Evolutionary conservation across 352 stramenopile genomes (phyloP).

Genomic region (Pythium insidiosum): DNA sequence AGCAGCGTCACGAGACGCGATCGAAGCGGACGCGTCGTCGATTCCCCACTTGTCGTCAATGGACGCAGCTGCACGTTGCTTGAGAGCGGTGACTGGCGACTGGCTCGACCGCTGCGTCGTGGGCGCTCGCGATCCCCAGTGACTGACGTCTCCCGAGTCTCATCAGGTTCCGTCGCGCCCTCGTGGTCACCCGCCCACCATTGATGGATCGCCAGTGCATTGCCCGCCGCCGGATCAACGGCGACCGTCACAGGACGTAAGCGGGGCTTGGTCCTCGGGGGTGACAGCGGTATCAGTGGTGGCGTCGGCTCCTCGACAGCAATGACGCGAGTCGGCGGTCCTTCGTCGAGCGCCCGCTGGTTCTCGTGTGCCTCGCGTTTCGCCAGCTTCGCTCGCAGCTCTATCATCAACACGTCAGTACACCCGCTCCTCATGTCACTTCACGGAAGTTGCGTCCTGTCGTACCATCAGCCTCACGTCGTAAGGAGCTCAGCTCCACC

Average conservation of each 20-base stretch:
- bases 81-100: neutral
- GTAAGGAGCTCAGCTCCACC: conserved; percentile 20
- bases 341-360: no score
- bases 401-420: no score
- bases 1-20: conserved; percentile 51
- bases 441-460: no score
- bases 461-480: conserved; percentile 5
- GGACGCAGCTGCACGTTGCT: neutral
- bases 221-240: neutral
- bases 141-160: no score
- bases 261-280: conserved; percentile 11
- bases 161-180: no score
- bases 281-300: neutral
- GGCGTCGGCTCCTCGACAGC: neutral
- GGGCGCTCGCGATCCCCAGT: no score
- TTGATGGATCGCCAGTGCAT: conserved; percentile 31
- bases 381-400: no score
- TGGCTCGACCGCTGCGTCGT: neutral
- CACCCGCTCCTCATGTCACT: no score
- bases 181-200: conserved; percentile 41
- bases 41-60: conserved; percentile 6
- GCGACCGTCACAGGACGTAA: conserved; percentile 17
- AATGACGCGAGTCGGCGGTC: neutral
- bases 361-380: no score
- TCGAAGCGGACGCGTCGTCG: conserved; percentile 27